These are phyloP conservation scores for Coemansia interrupta DNA, from an alignment of 192 early-diverging fungal species.

Conservation along the genomic window DNA sequence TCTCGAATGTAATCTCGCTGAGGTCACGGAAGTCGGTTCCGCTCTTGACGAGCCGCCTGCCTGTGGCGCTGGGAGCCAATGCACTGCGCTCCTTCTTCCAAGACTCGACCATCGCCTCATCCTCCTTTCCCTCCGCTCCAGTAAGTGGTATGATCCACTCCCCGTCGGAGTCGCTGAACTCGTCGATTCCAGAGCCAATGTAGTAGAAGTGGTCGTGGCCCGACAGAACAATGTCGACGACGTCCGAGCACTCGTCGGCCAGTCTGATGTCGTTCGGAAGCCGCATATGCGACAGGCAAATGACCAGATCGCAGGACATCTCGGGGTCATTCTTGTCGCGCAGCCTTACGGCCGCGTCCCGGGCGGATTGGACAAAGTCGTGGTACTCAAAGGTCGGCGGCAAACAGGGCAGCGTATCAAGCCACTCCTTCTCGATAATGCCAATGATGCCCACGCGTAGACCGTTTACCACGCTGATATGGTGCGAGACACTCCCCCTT, in stretches of 20 bases:
- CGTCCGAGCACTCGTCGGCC: slow-evolving; percentile 47
- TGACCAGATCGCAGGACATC: slow-evolving; percentile 59
- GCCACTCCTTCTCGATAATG: slow-evolving; percentile 69
- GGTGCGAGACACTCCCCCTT: slow-evolving; percentile 27
- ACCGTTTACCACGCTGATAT: slow-evolving; percentile 51
- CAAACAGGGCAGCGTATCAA: slow-evolving; percentile 61
- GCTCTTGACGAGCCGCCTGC: slow-evolving; percentile 61
- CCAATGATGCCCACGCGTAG: slow-evolving; percentile 67
- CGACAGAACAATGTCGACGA: slow-evolving; percentile 66
- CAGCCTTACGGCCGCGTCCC: slow-evolving; percentile 39
- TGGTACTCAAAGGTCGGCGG: slow-evolving; percentile 59
- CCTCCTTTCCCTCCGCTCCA: slow-evolving; percentile 20
- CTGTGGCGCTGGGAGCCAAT: slow-evolving; percentile 8
- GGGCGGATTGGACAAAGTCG: slow-evolving; percentile 55
- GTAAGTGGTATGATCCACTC: neutral
- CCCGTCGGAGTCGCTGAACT: slow-evolving; percentile 18
- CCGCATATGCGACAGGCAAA: slow-evolving; percentile 73
- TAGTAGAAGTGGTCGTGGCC: slow-evolving; percentile 73
- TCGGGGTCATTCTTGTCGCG: slow-evolving; percentile 19
- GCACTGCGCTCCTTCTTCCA: slow-evolving; percentile 46
- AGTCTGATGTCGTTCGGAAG: slow-evolving; percentile 65
- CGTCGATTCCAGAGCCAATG: slow-evolving; percentile 52
- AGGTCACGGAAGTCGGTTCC: slow-evolving; percentile 69
- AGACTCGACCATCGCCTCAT: slow-evolving; percentile 28
- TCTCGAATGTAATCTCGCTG: slow-evolving; percentile 47